Evolutionary conservation across 495 filamentous ascomycete species (phyloP).

Genomic region (Apodospora peruviana): DNA sequence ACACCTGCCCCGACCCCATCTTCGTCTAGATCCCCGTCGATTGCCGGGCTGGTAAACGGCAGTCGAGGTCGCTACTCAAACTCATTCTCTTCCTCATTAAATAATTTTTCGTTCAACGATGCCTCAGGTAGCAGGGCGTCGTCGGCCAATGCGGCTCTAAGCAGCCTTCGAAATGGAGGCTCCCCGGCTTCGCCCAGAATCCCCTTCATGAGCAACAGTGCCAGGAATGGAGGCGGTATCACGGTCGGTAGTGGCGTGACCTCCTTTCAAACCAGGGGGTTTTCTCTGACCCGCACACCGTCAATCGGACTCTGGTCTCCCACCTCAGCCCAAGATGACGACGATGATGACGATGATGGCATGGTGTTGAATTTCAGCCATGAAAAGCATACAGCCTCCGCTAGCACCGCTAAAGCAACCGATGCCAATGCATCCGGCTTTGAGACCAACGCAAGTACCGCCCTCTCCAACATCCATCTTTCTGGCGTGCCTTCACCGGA

Average conservation of each 20-base stretch:
- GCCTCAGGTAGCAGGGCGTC: conserved; percentile 18
- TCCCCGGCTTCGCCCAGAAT: conserved; percentile 7
- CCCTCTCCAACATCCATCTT: not conserved
- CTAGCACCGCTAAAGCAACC: not conserved
- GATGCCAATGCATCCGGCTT: not conserved
- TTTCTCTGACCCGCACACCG: conserved; percentile 16
- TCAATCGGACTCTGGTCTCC: conserved; percentile 36
- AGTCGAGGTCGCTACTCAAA: conserved; percentile 19
- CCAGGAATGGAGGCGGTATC: conserved; percentile 22
- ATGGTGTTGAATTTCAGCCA: conserved; percentile 43
- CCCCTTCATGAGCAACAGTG: conserved; percentile 2
- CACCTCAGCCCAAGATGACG: conserved; percentile 14
- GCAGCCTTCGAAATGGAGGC: conserved; percentile 24
- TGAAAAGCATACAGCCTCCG: conserved; percentile 10
- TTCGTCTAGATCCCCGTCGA: conserved; percentile 15
- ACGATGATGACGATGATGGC: conserved; percentile 37
- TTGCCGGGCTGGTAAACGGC: conserved; percentile 9
- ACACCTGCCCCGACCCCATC: conserved; percentile 35
- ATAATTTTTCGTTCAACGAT: conserved; percentile 26
- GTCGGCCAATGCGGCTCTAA: conserved; percentile 26
- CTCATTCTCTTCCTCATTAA: conserved; percentile 23
- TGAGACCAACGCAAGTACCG: too few relatives aligned
- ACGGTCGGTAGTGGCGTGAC: conserved; percentile 29
- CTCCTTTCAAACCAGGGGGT: conserved; percentile 21
- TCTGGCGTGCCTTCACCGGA: not conserved